phyloP scores from a whole-genome alignment of 495 filamentous ascomycete species.

The Penicillium longicatenatum region DNA sequence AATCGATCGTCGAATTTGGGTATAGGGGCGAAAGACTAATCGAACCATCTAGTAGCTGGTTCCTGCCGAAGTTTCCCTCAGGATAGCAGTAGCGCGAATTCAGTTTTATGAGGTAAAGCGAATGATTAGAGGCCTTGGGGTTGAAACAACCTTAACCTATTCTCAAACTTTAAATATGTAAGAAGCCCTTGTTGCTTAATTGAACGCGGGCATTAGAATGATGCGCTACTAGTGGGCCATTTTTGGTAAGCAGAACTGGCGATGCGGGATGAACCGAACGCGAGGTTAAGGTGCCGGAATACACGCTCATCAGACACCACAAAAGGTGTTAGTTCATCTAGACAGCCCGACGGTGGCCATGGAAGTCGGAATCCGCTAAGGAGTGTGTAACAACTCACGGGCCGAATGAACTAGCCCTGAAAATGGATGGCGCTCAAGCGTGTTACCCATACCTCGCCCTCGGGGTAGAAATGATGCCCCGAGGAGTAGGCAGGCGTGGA shows the following conservation, averaged over 20 bases:
- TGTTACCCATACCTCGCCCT: slow-evolving; percentile 65
- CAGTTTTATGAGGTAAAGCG: slow-evolving; percentile 12
- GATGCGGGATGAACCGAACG: slow-evolving; percentile 70
- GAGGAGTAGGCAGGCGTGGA: slow-evolving; percentile 56
- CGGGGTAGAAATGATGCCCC: slow-evolving; percentile 60
- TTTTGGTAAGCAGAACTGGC: slow-evolving; percentile 73
- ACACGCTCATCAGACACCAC: slow-evolving; percentile 70
- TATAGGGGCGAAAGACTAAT: slow-evolving; percentile 68
- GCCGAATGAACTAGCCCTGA: slow-evolving; percentile 65
- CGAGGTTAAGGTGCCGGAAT: slow-evolving; percentile 72
- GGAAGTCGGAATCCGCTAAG: slow-evolving; percentile 67
- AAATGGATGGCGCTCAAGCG: slow-evolving; percentile 68
- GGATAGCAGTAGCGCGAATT: slow-evolving; percentile 11
- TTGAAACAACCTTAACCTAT: slow-evolving; percentile 73
- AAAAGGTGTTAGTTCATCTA: slow-evolving; percentile 67
- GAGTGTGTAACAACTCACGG: slow-evolving; percentile 65
- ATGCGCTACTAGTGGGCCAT: slow-evolving; percentile 65
- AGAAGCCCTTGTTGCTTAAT: slow-evolving; percentile 70
- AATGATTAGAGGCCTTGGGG: slow-evolving; percentile 47
- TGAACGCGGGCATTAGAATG: slow-evolving; percentile 71
- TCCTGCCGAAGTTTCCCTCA: slow-evolving; percentile 13
- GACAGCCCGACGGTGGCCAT: slow-evolving; percentile 65
- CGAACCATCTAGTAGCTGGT: slow-evolving; percentile 59
- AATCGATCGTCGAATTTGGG: slow-evolving; percentile 71
- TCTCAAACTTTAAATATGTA: slow-evolving; percentile 80